Percentiles rank a stretch among this genome's conserved stretches.
phyloP scores from a whole-genome alignment of 345 rosid species.

The Boechera divaricarpa region DNA sequence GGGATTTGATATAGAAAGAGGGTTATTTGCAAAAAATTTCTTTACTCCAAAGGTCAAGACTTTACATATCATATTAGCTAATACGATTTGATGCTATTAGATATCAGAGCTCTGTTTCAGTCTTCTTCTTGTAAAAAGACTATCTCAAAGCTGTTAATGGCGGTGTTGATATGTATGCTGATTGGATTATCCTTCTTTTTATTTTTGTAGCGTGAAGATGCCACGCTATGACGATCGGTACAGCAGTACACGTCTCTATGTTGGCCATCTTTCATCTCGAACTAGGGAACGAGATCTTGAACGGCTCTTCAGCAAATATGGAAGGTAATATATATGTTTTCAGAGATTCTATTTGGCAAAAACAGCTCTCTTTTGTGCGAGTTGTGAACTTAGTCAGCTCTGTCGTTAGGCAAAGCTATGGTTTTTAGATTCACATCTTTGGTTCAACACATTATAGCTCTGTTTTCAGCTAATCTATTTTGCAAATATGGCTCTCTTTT shows the following conservation, averaged over 20 bases:
- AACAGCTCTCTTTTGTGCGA: background rate
- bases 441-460: background rate
- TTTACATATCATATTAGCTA: background rate
- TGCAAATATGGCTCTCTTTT: background rate
- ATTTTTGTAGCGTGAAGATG: constrained; percentile 43
- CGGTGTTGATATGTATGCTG: background rate
- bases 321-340: constrained; percentile 44
- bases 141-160: background rate
- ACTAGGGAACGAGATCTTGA: constrained; percentile 60
- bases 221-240: constrained; percentile 51
- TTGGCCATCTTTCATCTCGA: constrained; percentile 54
- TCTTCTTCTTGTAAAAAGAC: background rate
- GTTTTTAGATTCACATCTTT: background rate
- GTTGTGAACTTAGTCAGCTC: background rate
- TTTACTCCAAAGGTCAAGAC: background rate
- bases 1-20: background rate
- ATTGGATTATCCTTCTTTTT: background rate
- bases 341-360: background rate
- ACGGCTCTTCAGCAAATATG: constrained; percentile 57
- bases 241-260: constrained; percentile 56
- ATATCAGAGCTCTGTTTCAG: background rate
- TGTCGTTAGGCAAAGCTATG: background rate
- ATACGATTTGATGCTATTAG: background rate
- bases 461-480: background rate
- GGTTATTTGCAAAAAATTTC: background rate